Base-by-base conservation (phyloP, 495 filamentous ascomycete genomes). In the Aspergillus nanangensis region DNA sequence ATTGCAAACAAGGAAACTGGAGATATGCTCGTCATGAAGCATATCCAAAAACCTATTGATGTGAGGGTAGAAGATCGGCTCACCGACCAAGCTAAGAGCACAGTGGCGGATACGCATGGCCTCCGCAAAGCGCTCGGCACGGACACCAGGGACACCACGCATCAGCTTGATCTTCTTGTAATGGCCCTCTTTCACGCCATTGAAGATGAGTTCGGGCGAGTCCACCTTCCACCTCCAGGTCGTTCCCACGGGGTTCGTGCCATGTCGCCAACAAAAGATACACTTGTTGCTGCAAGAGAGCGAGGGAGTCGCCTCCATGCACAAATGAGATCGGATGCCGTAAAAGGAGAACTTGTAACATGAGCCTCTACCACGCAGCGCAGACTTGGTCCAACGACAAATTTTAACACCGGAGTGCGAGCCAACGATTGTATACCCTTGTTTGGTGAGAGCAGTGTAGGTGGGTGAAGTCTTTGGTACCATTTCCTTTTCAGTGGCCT, bases 341-440 rank as follows among this genome's bases (percentile, higher is more conserved):
- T 97, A 97, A 70, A 97, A 96, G 5, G 86, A 90, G 63, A 76
- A 95, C 62, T 97, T 97, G 76, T 97, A 97, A 73, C 92, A 97
- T 17, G 88, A 94, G 9, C 92, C 92, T 14, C 92, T 82, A 22
- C 92, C 92, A 39, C 92, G 88, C n/a, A 97, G 83, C 3, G 92
- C 92, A 5, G 90, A 95, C 68, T 97, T 97, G 8, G 92, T 97
- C 92, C 92, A 97, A 19, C 92, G 87, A 61, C 92, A 96, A 53
- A 96, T 95, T 67, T 97, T 97, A 45, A 97, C 92, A 19, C 92
- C 92, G 8, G 88, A 94, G 67, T 97, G 92, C 0, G 90, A 91
- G 38, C 92, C 92, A 38, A 97, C 84, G 45, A 97, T 96, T 0
- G 86, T 80, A 63, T 97, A 97, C 14, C 92, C 92, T 75, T 97